Evolutionary conservation across 2,329 filamentous ascomycete species (phyloP), one percentile per base, ranked within the genome.

Genomic region (Hypomyces perniciosus): DNA sequence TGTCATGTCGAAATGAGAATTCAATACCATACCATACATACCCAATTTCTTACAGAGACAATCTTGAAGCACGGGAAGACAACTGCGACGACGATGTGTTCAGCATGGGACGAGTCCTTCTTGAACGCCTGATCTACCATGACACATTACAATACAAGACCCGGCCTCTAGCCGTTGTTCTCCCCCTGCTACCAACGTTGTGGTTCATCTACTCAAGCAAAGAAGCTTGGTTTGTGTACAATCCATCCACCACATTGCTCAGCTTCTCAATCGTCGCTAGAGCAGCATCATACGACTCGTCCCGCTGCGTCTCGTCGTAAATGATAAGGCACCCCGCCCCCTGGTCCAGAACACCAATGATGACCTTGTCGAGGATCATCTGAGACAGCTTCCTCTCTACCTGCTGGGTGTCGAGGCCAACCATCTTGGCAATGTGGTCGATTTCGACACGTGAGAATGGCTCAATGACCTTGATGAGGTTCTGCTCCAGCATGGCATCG

Each of bases 321-420:
- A 99, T 90, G 70, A 96, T 96, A 67, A 99, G 79, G 70, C 95
- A 97, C 37, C 92, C 92, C n/a, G 90, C 89, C 45, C 93, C 93
- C 72, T 99, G 93, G 69, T 99, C 93, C 61, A 99, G 75, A 50
- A 99, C 93, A 53, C 95, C 93, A 60, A 96, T 90, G 65, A 99
- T 97, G 63, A 97, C 90, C 78, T 96, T 96, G 76, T 99, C 93
- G 53, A 99, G 80, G 65, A 99, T 99, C 95, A 99, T 99, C 79
- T 99, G 95, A 42, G 89, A 95, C 57, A 99, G 79, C 79, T 99
- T 99, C 62, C 91, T 84, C 81, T 99, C 95, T 54, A 99, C 93
- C 75, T 97, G 92, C 70, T 90, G 86, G 28, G 89, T 95, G 69
- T 97, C 93, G 56, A 99, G 79, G 37, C 92, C 91, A 47, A 99